A percentile compares a stretch with the other conserved stretches of the same genome.
Evolutionary conservation across 441 rosid species (phyloP).

Genomic region (Populus hybrid): DNA sequence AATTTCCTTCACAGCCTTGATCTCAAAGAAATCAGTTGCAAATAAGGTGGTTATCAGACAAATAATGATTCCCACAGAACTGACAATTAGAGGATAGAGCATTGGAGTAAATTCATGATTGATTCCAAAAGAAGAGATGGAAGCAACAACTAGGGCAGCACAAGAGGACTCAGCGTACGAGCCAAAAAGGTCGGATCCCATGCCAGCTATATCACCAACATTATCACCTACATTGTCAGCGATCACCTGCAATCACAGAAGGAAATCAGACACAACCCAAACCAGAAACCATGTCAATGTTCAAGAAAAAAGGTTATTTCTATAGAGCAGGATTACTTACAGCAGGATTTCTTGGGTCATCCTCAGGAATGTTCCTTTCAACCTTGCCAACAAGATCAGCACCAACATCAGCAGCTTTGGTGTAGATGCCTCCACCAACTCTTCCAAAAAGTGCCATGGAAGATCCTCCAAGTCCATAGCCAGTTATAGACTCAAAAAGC

Average conservation of each 20-base stretch:
- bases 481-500: conserved; percentile 88
- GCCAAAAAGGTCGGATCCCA: conserved; percentile 98
- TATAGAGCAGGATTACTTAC: conserved; percentile 34
- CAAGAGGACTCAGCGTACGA: conserved; percentile 92
- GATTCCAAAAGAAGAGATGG: conserved; percentile 89
- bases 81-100: conserved; percentile 75
- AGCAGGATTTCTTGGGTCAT: conserved; percentile 40
- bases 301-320: conserved; percentile 1
- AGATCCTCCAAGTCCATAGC: conserved; percentile 96
- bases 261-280: conserved; percentile 8
- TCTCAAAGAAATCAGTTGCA: conserved; percentile 84
- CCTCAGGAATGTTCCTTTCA: conserved; percentile 38
- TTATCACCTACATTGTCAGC: conserved; percentile 98
- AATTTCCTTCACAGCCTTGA: conserved; percentile 76
- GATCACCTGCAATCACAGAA: conserved; percentile 41
- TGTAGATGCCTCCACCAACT: conserved; percentile 95
- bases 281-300: neutral
- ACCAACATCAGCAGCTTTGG: conserved; percentile 55
- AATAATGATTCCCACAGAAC: conserved; percentile 80
- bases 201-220: conserved; percentile 95
- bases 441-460: conserved; percentile 98
- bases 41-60: conserved; percentile 83
- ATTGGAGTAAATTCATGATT: conserved; percentile 77
- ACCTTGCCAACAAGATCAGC: conserved; percentile 42
- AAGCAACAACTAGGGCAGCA: conserved; percentile 88